phyloP scores from a whole-genome alignment of 225 moss, liverwort and hornwort genomes.

The Pseudisothecium myosuroides region DNA sequence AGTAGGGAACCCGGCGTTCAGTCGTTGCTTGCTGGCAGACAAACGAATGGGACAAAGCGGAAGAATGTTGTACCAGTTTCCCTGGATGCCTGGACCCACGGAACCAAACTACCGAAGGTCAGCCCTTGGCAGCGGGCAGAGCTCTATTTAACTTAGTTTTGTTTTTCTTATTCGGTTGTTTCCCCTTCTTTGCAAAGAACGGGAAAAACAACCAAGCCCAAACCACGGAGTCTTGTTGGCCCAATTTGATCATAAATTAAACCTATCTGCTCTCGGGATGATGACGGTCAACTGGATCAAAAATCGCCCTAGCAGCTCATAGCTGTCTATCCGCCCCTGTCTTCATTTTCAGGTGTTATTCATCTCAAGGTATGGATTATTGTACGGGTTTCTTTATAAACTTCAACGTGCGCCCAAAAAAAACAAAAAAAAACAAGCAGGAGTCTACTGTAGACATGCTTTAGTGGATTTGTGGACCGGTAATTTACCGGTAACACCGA shows the following conservation, averaged over 20 bases:
- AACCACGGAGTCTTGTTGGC: background rate
- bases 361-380: no score
- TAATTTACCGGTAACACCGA: background rate
- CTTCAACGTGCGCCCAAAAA: background rate
- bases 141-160: no score
- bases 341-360: background rate
- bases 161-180: no score
- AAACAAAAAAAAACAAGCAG: no score
- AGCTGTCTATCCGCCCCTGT: background rate
- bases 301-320: background rate
- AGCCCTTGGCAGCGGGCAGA: background rate
- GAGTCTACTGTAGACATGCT: background rate
- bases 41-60: background rate
- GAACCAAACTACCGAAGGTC: background rate
- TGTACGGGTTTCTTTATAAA: background rate
- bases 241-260: background rate
- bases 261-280: background rate
- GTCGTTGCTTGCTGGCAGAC: background rate
- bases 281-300: background rate
- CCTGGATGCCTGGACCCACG: background rate
- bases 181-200: background rate
- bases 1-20: background rate
- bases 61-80: background rate
- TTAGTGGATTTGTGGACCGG: background rate
- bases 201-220: background rate